These are phyloP conservation scores for Penicillium carneum DNA, from an alignment of 2,329 filamentous ascomycete species.

Conservation along the genomic window DNA sequence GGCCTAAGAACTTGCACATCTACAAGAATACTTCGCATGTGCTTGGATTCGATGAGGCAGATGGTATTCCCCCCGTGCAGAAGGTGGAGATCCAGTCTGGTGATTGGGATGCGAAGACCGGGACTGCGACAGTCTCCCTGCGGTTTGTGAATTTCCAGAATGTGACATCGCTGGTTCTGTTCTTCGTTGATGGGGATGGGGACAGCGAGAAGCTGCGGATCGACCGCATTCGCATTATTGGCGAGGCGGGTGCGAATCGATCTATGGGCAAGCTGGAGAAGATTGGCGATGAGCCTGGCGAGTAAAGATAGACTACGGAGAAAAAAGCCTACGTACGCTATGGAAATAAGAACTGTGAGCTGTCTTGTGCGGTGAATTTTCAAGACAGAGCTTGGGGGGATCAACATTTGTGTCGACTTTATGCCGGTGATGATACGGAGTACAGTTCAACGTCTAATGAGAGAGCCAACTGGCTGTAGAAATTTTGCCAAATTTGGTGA, in stretches of 20 bases:
- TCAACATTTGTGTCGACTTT: background rate
- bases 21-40: conserved; percentile 90
- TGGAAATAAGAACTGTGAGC: background rate
- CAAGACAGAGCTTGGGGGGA: background rate
- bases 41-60: conserved; percentile 92
- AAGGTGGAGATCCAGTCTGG: conserved; percentile 73
- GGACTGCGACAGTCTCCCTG: conserved; percentile 74
- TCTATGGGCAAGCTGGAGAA: conserved; percentile 96
- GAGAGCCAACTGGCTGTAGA: background rate
- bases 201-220: conserved; percentile 85
- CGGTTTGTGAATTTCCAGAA: conserved; percentile 98
- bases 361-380: background rate
- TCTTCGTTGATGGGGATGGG: conserved; percentile 84
- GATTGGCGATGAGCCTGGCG: conserved; percentile 76
- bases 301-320: conserved; percentile 51
- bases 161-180: conserved; percentile 83
- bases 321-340: conserved; percentile 37
- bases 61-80: conserved; percentile 83
- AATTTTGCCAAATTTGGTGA: background rate
- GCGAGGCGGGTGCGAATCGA: conserved; percentile 88
- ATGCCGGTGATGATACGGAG: background rate
- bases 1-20: conserved; percentile 82
- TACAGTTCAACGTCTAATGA: background rate
- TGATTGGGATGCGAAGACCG: conserved; percentile 79
- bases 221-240: conserved; percentile 69